Evolutionary conservation across 2,329 filamentous ascomycete species (phyloP), one percentile per base, ranked within the genome.

Genomic region (Fusarium sp.): DNA sequence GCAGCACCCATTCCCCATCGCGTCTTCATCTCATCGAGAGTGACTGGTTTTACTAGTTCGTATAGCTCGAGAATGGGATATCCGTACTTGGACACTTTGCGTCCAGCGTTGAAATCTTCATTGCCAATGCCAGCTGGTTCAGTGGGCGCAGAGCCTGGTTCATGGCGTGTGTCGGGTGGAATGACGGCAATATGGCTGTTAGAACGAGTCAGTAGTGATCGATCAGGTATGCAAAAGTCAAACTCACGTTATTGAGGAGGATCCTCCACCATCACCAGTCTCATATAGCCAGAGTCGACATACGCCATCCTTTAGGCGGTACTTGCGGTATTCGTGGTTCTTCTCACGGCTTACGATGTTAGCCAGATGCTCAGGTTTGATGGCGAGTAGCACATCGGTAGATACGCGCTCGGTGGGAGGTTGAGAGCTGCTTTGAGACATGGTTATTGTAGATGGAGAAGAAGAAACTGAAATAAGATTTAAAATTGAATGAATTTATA

Each of bases 41-140:
- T n/a, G n/a, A n/a, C n/a, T n/a, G n/a, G n/a, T n/a, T n/a, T n/a
- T n/a, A n/a, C n/a, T n/a, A n/a, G n/a, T n/a, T n/a, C n/a, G 73
- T 74, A 70, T 2, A 76, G 52, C 44, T 72, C 72, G 1, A 76
- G 33, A 11, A 77, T 61, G 2, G 71, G 74, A 51, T 77, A 77
- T 10, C 70, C 75, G 45, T 69, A 75, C 20, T 70, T 73, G 10
- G 73, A 74, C 40, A 66, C 36, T 26, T 76, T 75, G 4, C 55
- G 50, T 1, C 75, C 72, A 12, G 71, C 69, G 36, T 77, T 77
- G 59, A 76, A 77, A 28, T 77, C 72, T 15, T 62, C 47, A 36
- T 77, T 77, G 34, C 74, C 74, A 11, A 76, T 69, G 13, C 75
- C 75, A 20, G 62, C 45, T 3, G 74, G 75, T n/a, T 64, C 65